Conservation (phyloP, 306 rosid genomes). For the Cucumis cinereus region DNA sequence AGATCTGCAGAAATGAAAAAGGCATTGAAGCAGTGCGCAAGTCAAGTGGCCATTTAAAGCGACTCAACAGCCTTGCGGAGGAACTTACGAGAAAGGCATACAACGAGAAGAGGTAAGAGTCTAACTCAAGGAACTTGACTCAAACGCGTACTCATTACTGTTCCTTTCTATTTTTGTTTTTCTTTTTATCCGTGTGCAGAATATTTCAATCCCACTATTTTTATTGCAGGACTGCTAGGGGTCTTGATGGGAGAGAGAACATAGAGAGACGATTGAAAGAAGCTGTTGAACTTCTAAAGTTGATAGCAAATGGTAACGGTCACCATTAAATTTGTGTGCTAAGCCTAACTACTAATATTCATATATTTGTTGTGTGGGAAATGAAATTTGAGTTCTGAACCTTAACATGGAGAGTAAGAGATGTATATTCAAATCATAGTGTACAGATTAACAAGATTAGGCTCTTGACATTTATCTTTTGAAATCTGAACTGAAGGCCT, state of each 20-base stretch:
- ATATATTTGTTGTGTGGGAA: not conserved
- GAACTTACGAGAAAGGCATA: slow-evolving; percentile 42
- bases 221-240: slow-evolving; percentile 40
- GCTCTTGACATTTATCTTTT: not conserved
- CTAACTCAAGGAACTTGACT: not conserved
- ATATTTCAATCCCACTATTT: not conserved
- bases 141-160: not conserved
- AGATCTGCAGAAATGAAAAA: slow-evolving; percentile 36
- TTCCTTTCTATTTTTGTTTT: not conserved
- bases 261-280: slow-evolving; percentile 57
- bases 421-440: not conserved
- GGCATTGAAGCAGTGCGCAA: slow-evolving; percentile 49
- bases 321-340: not conserved
- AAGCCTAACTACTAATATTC: not conserved
- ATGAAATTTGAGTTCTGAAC: not conserved
- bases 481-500: not conserved
- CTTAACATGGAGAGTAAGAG: not conserved
- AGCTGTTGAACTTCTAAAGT: slow-evolving; percentile 50
- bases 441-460: not conserved
- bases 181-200: not conserved
- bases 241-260: slow-evolving; percentile 28
- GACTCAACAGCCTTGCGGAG: slow-evolving; percentile 60
- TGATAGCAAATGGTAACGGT: slow-evolving; percentile 14
- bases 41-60: slow-evolving; percentile 47
- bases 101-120: slow-evolving; percentile 52